A percentile compares a stretch with the other conserved stretches of the same genome.
Conservation (phyloP, 495 filamentous ascomycete genomes). For the Xeromyces bisporus region DNA sequence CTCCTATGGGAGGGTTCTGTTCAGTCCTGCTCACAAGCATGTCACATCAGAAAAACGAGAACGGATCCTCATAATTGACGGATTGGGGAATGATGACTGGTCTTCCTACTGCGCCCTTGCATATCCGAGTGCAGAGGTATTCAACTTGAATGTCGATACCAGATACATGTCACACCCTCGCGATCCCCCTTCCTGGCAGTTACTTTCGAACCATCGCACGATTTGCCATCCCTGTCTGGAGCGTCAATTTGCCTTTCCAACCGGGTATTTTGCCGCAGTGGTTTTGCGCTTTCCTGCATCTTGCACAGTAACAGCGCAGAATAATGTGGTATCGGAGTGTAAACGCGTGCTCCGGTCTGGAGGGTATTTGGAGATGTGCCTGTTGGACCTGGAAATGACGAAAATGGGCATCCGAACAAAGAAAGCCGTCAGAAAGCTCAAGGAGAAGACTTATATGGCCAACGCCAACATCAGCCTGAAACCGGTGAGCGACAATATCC, state of each 20-base stretch:
- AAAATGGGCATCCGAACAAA: conserved; percentile 69
- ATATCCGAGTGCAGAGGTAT: conserved; percentile 71
- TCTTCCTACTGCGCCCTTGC: conserved; percentile 92
- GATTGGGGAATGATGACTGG: conserved; percentile 87
- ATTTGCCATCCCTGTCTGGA: conserved; percentile 52
- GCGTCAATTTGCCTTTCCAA: conserved; percentile 70
- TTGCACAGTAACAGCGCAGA: conserved; percentile 54
- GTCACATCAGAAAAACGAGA: conserved; percentile 44
- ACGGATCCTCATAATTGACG: conserved; percentile 74
- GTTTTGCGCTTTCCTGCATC: conserved; percentile 76
- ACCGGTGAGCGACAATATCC: conserved; percentile 60
- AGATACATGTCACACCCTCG: too few species aligned
- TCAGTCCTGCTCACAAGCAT: conserved; percentile 77
- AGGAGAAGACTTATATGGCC: conserved; percentile 51
- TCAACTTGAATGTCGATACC: conserved; percentile 39
- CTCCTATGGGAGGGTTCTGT: conserved; percentile 85
- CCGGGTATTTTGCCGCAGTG: conserved; percentile 69
- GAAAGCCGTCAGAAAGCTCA: conserved; percentile 58
- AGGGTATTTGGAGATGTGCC: conserved; percentile 72
- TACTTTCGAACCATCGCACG: conserved; percentile 72
- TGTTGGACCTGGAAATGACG: conserved; percentile 74
- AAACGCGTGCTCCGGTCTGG: conserved; percentile 81
- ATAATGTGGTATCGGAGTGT: conserved; percentile 69
- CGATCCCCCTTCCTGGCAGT: conserved; percentile 32
- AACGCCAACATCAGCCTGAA: conserved; percentile 50